Conservation (phyloP, 768 basidiomycete genomes). For the Trichaptum fuscoviolaceum region DNA sequence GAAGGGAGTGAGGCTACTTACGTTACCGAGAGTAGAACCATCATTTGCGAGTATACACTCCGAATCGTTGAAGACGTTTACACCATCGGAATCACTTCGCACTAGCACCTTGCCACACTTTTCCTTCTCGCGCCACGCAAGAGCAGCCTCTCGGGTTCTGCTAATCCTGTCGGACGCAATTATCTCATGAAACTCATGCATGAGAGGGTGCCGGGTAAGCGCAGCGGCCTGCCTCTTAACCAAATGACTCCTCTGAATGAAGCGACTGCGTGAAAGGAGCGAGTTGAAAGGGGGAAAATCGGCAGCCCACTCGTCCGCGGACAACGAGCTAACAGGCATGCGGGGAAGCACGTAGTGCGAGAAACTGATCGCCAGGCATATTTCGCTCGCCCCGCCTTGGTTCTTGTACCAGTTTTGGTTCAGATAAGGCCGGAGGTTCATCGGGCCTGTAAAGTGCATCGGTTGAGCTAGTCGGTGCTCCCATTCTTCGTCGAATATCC, state of each 20-base stretch:
- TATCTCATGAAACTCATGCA: conserved; percentile 35
- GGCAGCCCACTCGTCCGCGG: conserved; percentile 27
- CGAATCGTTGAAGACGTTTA: not conserved
- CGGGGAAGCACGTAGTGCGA: conserved; percentile 41
- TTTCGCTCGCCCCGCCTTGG: conserved; percentile 37
- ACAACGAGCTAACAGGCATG: conserved; percentile 33
- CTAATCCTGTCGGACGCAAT: conserved; percentile 15
- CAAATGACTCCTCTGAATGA: conserved; percentile 36
- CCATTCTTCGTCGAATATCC: conserved; percentile 41
- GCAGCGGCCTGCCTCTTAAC: conserved; percentile 32
- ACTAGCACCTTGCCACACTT: conserved; percentile 2
- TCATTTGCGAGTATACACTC: conserved; percentile 16
- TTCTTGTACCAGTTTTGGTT: conserved; percentile 38
- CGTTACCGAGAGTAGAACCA: conserved; percentile 21
- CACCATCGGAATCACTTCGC: conserved; percentile 6
- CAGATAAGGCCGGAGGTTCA: conserved; percentile 47
- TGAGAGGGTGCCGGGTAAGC: conserved; percentile 38
- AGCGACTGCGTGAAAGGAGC: conserved; percentile 41
- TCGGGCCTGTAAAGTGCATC: conserved; percentile 42
- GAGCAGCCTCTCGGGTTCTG: conserved; percentile 17
- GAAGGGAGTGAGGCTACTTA: conserved; percentile 5
- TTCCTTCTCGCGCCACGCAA: conserved; percentile 17
- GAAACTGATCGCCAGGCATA: conserved; percentile 38
- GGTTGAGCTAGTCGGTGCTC: conserved; percentile 42
- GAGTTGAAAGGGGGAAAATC: conserved; percentile 34